These are phyloP conservation scores for Chaetomiaceae sp. DNA, from an alignment of 2,329 filamentous ascomycete species.

Conservation along the genomic window DNA sequence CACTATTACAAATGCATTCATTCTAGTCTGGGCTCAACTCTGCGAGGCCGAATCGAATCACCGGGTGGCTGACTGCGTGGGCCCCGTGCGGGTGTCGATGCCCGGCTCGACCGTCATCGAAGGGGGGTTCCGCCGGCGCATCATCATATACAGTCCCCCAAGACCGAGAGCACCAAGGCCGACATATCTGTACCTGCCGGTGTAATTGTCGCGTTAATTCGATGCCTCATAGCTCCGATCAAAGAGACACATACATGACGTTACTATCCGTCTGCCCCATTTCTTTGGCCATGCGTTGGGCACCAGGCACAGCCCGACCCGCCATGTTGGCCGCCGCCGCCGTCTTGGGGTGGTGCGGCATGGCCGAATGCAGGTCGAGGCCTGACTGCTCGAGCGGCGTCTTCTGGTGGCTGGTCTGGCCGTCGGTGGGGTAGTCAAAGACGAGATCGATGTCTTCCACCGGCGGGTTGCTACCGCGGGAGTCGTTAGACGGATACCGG, in stretches of 20 bases:
- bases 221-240: too few relatives aligned
- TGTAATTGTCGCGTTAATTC: background rate
- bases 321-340: background rate
- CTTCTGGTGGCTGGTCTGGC: conserved; percentile 14
- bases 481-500: background rate
- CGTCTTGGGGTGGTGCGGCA: conserved; percentile 9
- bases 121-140: conserved; percentile 6
- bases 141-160: conserved; percentile 16
- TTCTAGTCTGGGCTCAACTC: too few relatives aligned
- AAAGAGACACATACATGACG: conserved; percentile 7
- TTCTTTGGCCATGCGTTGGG: conserved; percentile 10
- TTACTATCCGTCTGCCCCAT: conserved; percentile 12
- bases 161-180: conserved; percentile 14
- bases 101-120: background rate
- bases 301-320: too few relatives aligned
- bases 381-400: conserved; percentile 3
- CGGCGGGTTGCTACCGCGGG: conserved; percentile 3
- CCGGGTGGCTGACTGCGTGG: too few relatives aligned
- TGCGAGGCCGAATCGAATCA: too few relatives aligned
- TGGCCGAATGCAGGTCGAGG: conserved; percentile 10
- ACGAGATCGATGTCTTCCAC: conserved; percentile 21
- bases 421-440: conserved; percentile 20
- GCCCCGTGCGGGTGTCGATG: too few relatives aligned
- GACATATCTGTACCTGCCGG: conserved; percentile 8
- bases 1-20: too few relatives aligned